Base-by-base conservation (phyloP, 768 basidiomycete species). In the Suillus fuscotomentosus region DNA sequence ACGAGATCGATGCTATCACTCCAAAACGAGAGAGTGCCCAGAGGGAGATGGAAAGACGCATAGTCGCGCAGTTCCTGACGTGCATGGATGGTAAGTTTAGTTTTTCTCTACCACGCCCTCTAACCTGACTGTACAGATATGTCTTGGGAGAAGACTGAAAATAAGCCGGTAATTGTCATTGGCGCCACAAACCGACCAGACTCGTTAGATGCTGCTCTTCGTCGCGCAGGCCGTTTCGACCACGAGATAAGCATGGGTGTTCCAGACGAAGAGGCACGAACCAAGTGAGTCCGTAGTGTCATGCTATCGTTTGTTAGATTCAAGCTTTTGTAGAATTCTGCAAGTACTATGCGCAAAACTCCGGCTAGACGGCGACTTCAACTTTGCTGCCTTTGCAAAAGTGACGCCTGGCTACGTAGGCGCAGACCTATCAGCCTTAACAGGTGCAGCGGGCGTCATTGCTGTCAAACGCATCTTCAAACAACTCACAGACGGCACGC, bases 241-340 rank as follows among this genome's bases (percentile, higher is more conserved):
- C 94, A 96, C 69, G 97, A 99, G 77, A 98, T 99, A 59, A 91
- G 92, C 60, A 95, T 99, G 92, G 92, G 92, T 14, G 97, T 99
- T 4, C 97, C 97, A 2, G 94, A 96, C 69, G 91, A 97, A 66
- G 88, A 88, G 62, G 95, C 90, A 0, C 82, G 97, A 63, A 90
- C 91, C 66, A 91, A 95, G 97, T 98, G 63, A 69, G 89, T 80
- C 41, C 22, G 15, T 31, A 36, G 2, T 15, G n/a, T 43, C 20
- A 34, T 3, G 2, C 17, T 15, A 53, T 42, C n/a, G 55, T 41
- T 60, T 22, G 20, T 27, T 11, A 1, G 7, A 31, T 59, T 54
- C 2, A 54, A 61, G 2, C 60, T 34, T 51, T 17, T 41, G n/a
- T 67, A 98, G 96, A 71, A 99, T 99, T 62, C 81, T 99, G 5